phyloP scores from a whole-genome alignment of 202 grass and related monocot species.

The Eragrostis tef region DNA sequence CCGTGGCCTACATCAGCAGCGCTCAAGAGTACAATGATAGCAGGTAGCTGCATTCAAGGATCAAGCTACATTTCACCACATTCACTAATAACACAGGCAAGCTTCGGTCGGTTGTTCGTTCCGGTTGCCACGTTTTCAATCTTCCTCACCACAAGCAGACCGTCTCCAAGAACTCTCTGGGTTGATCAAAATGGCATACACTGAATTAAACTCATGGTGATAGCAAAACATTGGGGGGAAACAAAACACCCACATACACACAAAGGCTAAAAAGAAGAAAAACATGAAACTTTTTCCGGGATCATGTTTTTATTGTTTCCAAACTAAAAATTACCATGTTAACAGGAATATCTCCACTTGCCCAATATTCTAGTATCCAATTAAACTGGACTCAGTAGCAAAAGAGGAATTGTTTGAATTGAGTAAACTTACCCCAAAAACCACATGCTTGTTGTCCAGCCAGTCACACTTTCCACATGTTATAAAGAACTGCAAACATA shows the following conservation, averaged over 20 bases:
- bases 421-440: constrained; percentile 79
- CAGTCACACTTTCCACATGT: constrained; percentile 98
- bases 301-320: not conserved
- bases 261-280: too few relatives aligned
- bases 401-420: not conserved
- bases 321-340: constrained; percentile 7
- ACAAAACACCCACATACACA: too few relatives aligned
- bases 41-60: not conserved
- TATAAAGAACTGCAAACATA: constrained; percentile 89
- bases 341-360: constrained; percentile 5
- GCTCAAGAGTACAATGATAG: not conserved
- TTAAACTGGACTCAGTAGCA: not conserved
- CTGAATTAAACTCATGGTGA: not conserved
- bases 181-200: not conserved
- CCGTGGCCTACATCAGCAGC: not conserved
- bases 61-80: constrained; percentile 86
- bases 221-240: not conserved
- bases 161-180: constrained; percentile 87
- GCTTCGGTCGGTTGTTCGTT: constrained; percentile 88
- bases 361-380: not conserved
- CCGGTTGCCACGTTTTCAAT: constrained; percentile 97
- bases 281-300: not conserved
- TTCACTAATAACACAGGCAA: constrained; percentile 77
- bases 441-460: constrained; percentile 97
- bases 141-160: constrained; percentile 82